Base-by-base conservation (phyloP, 1,139 yeast species). In the Taphrina flavorubra region DNA sequence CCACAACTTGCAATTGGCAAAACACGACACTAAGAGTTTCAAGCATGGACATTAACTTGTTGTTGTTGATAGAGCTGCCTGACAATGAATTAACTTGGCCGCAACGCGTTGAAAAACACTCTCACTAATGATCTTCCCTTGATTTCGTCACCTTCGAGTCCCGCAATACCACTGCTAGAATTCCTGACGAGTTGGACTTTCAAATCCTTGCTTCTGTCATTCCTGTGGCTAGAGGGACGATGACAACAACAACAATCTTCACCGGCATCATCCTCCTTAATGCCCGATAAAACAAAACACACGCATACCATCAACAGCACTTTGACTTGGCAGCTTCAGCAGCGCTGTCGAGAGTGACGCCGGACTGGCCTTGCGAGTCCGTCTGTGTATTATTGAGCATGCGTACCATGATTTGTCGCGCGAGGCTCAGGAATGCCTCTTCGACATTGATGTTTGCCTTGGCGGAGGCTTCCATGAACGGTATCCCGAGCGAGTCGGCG, bases 401-500 rank as follows among this genome's bases (percentile, higher is more conserved):
- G 36, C 68, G 60, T 51, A 58, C 64, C 64, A 61, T 65, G 31
- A 68, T 68, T 18, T 64, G 64, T 40, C 90, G 86, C n/a, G 98
- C 97, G 76, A 94, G 85, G 74, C 90, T 90, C 80, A 89, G 87
- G 81, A 94, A 94, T 68, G 96, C 88, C 70, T 92, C 90, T 76
- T 91, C 96, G 72, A 94, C 99, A 77, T 92, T 92, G 72, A 86
- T 87, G 76, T 92, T 92, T 68, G 94, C 88, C 83, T 95, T 94
- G 64, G 99, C 99, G 79, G 94, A 87, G 34, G 98, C 95, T 81
- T 94, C 99, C 77, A 94, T 84, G 79, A 94, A 94, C 57, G 97
- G 96, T 69, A 95, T 84, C 68, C 92, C 91, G 74, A 92, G 84
- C 77, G 89, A 94, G 70, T 86, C 83, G n/a, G 99, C 97, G 74